phyloP scores from a whole-genome alignment of 2,329 filamentous ascomycete species.

The Sclerotiophoma versabilis region DNA sequence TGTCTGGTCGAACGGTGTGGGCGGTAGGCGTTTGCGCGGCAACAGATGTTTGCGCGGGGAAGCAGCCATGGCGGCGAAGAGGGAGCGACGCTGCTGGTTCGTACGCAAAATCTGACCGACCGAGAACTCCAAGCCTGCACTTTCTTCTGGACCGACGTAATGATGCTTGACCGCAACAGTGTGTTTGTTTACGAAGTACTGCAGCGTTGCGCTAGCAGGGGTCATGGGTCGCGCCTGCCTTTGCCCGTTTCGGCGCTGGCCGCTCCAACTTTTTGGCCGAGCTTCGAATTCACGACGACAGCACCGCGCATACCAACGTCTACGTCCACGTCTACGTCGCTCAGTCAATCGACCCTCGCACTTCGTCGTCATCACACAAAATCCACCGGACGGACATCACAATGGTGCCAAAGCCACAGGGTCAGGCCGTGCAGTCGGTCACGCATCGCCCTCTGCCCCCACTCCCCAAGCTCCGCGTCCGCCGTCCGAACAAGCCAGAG shows the following conservation, averaged over 20 bases:
- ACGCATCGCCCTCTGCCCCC: conserved; percentile 63
- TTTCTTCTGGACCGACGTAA: conserved; percentile 3
- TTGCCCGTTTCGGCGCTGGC: conserved; percentile 16
- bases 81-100: conserved; percentile 13
- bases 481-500: conserved; percentile 67
- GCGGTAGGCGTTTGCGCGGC: conserved; percentile 38
- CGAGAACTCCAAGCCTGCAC: not conserved
- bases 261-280: conserved; percentile 20
- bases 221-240: conserved; percentile 4
- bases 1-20: conserved; percentile 41
- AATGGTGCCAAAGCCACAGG: conserved; percentile 49
- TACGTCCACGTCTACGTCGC: not conserved
- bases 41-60: conserved; percentile 43
- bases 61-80: conserved; percentile 33
- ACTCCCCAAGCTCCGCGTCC: conserved; percentile 68
- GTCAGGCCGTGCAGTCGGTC: conserved; percentile 42
- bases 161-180: conserved; percentile 8
- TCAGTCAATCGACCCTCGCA: conserved; percentile 1
- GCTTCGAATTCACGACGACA: conserved; percentile 3
- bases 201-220: conserved; percentile 9
- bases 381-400: conserved; percentile 15
- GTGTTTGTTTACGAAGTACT: conserved; percentile 15
- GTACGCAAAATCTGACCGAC: conserved; percentile 20
- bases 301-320: not conserved
- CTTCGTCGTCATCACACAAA: conserved; percentile 1